phyloP scores from a whole-genome alignment of 176 grass and related monocot species.

The Oryza nivara region DNA sequence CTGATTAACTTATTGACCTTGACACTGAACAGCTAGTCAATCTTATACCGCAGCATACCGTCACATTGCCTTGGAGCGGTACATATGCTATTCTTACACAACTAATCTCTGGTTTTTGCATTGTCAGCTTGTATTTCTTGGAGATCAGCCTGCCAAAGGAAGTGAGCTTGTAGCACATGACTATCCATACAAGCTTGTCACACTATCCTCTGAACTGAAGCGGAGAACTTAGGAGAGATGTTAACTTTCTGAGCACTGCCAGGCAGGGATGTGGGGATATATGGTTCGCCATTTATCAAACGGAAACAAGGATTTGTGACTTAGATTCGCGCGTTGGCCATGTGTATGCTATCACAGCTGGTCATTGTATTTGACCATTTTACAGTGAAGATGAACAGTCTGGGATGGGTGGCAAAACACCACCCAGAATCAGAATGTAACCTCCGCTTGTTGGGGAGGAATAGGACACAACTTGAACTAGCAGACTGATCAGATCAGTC shows the following conservation, averaged over 20 bases:
- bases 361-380: constrained; percentile 19
- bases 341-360: constrained; percentile 31
- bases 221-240: neutral
- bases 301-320: constrained; percentile 25
- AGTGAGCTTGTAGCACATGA: constrained; percentile 51
- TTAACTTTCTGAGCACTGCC: constrained; percentile 14
- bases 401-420: neutral
- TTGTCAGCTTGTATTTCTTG: constrained; percentile 93
- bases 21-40: neutral
- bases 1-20: neutral
- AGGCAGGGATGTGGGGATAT: neutral
- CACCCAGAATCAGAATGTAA: neutral
- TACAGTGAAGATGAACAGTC: neutral
- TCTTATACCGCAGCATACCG: neutral
- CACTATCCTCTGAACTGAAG: constrained; percentile 9
- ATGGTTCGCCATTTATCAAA: neutral
- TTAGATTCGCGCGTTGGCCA: constrained; percentile 2
- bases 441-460: neutral
- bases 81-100: constrained; percentile 30
- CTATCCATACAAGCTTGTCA: neutral
- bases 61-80: neutral
- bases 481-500: neutral
- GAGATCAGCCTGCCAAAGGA: constrained; percentile 91
- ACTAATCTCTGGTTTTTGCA: constrained; percentile 24
- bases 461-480: neutral